A percentile compares a stretch with the other conserved stretches of the same genome.
phyloP scores from a whole-genome alignment of 352 stramenopile genomes.

The Discostella stelligera region DNA sequence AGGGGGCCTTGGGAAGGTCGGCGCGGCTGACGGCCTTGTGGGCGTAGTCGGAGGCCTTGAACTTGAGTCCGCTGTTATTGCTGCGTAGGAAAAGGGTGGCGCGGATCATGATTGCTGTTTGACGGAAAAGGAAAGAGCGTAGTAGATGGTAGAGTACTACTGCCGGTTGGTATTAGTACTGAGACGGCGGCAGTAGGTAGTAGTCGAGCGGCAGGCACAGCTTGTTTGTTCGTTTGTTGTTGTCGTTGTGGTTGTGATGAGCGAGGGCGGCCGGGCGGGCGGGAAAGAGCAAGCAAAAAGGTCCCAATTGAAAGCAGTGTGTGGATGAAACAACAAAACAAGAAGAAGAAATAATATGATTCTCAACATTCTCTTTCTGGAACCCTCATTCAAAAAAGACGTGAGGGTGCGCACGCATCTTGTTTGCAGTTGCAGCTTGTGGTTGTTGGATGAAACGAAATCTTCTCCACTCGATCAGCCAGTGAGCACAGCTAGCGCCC shows the following conservation, averaged over 20 bases:
- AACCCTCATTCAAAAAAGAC: background rate
- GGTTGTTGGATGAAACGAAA: background rate
- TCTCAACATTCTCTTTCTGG: no score
- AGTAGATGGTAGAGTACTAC: no score
- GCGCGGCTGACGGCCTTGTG: slow-evolving; percentile 31
- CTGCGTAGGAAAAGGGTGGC: slow-evolving; percentile 30
- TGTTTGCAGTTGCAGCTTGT: background rate
- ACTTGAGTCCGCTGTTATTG: slow-evolving; percentile 11
- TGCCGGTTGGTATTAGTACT: background rate
- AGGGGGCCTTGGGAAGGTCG: slow-evolving; percentile 31
- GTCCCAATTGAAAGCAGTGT: no score
- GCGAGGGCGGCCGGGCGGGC: no score
- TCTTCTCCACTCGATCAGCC: background rate
- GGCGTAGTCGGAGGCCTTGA: slow-evolving; percentile 17
- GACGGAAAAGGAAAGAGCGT: no score
- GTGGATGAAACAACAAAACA: no score
- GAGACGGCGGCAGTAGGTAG: background rate
- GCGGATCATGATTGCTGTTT: slow-evolving; percentile 30
- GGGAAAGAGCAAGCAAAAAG: no score
- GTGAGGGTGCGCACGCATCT: background rate
- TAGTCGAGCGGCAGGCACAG: no score
- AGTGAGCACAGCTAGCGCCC: no score
- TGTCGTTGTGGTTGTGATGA: no score
- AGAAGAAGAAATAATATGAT: no score
- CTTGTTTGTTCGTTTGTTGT: no score